These are phyloP conservation scores for Aaosphaeria pasadenensis DNA, from an alignment of 2,329 filamentous ascomycete species.

Conservation along the genomic window DNA sequence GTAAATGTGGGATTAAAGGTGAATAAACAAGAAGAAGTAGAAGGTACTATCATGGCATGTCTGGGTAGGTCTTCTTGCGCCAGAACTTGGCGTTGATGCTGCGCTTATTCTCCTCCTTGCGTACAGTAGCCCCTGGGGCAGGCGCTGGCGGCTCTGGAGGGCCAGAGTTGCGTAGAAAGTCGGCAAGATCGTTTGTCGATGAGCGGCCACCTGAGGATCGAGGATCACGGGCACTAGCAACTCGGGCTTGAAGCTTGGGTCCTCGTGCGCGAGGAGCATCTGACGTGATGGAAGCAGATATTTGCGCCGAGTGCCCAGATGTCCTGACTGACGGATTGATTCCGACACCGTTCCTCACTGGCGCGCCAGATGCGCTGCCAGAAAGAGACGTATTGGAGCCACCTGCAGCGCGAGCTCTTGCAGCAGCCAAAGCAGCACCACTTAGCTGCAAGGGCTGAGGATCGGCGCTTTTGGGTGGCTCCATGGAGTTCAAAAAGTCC, in stretches of 20 bases:
- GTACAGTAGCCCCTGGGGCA: conserved; percentile 7
- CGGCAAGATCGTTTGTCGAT: conserved; percentile 41
- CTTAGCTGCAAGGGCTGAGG: conserved; percentile 34
- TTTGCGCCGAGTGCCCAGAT: conserved; percentile 4
- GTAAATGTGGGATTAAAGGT: too few species aligned
- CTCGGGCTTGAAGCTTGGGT: conserved; percentile 24
- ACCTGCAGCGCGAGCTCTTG: conserved; percentile 23
- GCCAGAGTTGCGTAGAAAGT: conserved; percentile 42
- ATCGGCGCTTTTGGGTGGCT: conserved; percentile 52
- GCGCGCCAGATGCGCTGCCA: conserved; percentile 10
- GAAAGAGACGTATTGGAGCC: conserved; percentile 1
- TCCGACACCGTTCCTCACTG: conserved; percentile 11
- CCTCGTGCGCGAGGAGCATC: conserved; percentile 23
- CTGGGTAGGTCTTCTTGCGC: conserved; percentile 23
- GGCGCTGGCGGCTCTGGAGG: conserved; percentile 29
- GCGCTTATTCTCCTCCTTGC: conserved; percentile 32
- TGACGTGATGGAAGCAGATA: conserved; percentile 13
- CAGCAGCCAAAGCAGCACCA: conserved; percentile 28
- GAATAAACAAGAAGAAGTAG: too few species aligned
- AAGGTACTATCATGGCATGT: conserved; percentile 8
- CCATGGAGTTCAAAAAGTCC: conserved; percentile 69
- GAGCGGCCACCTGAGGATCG: conserved; percentile 14
- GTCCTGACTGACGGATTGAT: conserved; percentile 4
- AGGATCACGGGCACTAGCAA: conserved; percentile 18
- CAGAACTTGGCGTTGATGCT: conserved; percentile 26